Evolutionary conservation across 352 stramenopile species (phyloP), one percentile per base, ranked within the genome.

Genomic region (Phytophthora fragariae): DNA sequence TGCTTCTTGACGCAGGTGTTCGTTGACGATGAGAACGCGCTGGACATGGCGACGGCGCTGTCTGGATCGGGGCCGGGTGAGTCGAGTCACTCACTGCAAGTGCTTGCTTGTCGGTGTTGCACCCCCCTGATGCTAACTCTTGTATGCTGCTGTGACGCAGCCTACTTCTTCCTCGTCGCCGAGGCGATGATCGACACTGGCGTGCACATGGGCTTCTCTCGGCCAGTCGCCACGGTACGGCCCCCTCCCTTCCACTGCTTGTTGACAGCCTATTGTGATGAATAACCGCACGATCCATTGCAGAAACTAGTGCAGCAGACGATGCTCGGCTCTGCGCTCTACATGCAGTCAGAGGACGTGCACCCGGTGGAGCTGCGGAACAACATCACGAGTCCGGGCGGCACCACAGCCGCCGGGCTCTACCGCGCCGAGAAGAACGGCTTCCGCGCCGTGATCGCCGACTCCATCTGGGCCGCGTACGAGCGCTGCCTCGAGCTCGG

Each of bases 391-490:
- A 98, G 88, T 67, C 97, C 97, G 0, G 88, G 94, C 5, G 97
- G 97, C 52, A 99, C 97, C 39, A 99, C 97, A 2, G 96, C 97
- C 6, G 91, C 88, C 4, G 96, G 96, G 10, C 89, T 99, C 46
- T 99, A 99, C 69, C 92, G 97, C 35, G 86, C 98, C n/a, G 97
- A 99, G 80, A 98, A 98, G 76, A 98, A 97, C 50, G 94, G 92
- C 53, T 98, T 99, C 77, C 89, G 96, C 47, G 95, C 93, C 0
- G 92, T 98, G 31, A 98, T 98, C 70, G 82, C 89, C 46, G 90
- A 99, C 80, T 97, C 96, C 24, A 98, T 99, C 61, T 99, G 97
- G 97, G 96, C 95, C 21, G 97, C 94, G 24, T 99, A 99, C 79
- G 86, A 98, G 77, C 82, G 95, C 57, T 96, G 86, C 56, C 87